Evolutionary conservation across 2,329 filamentous ascomycete genomes (phyloP).

Genomic region (Colletotrichum neosansevieriae): DNA sequence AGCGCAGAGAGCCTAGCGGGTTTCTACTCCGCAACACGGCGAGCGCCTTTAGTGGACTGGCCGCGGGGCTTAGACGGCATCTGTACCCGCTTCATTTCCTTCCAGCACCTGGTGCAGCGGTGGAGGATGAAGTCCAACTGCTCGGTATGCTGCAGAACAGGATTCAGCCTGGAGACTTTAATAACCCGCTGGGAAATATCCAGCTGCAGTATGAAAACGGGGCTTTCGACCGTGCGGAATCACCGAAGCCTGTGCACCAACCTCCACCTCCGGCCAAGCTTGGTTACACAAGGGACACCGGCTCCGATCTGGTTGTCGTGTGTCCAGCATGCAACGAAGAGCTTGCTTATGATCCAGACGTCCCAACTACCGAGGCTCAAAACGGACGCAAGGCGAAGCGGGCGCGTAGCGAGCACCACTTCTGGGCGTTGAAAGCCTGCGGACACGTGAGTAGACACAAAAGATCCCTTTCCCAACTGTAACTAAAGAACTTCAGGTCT

Average conservation of each 20-base stretch:
- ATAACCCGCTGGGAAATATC: constrained; percentile 39
- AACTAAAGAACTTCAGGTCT: constrained; percentile 61
- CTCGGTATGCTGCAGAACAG: constrained; percentile 34
- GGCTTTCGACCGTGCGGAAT: constrained; percentile 49
- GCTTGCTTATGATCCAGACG: constrained; percentile 76
- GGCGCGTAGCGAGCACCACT: constrained; percentile 78
- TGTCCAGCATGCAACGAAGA: constrained; percentile 91
- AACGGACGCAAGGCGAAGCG: constrained; percentile 59
- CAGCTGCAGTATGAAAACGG: constrained; percentile 42
- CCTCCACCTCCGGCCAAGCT: constrained; percentile 72
- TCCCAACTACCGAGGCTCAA: constrained; percentile 47
- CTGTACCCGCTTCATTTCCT: constrained; percentile 33
- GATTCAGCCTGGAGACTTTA: constrained; percentile 30
- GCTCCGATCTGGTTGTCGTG: constrained; percentile 78
- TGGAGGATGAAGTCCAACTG: constrained; percentile 33
- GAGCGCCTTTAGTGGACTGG: constrained; percentile 32
- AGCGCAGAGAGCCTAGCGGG: constrained; percentile 5
- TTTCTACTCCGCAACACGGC: constrained; percentile 19
- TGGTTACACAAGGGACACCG: constrained; percentile 86
- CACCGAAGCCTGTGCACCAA: constrained; percentile 65
- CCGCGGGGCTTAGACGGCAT: constrained; percentile 21
- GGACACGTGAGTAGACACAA: constrained; percentile 78
- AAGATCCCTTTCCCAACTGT: constrained; percentile 47
- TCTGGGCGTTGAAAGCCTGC: constrained; percentile 92
- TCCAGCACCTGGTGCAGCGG: not conserved